Percentiles rank a stretch among this genome's conserved stretches.
Conservation (phyloP, 169 alveolate species). For the Neospora caninum region DNA sequence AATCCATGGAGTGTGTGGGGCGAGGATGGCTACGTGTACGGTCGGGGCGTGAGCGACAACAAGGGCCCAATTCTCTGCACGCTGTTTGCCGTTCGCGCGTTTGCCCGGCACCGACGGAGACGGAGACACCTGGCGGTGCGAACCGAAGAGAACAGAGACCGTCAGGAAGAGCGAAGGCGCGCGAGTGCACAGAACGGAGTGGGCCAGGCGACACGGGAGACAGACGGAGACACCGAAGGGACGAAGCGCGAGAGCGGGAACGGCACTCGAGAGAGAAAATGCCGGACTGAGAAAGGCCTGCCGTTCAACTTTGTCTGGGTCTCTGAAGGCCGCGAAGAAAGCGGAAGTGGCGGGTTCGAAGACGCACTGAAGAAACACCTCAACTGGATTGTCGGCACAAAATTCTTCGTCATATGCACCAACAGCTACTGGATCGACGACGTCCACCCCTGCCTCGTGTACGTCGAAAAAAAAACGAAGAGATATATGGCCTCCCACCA, state of each 20-base stretch:
- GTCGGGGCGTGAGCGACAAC: slow-evolving; percentile 72
- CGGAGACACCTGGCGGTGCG: neutral
- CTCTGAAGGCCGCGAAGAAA: slow-evolving; percentile 71
- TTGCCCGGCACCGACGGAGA: slow-evolving; percentile 55
- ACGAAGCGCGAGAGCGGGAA: neutral
- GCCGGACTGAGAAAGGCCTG: neutral
- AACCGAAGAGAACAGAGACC: neutral
- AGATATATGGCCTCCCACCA: no score
- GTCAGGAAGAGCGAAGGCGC: neutral
- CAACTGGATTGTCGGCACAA: slow-evolving; percentile 63
- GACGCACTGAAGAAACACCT: slow-evolving; percentile 57
- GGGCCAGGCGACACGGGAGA: neutral
- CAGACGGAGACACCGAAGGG: neutral
- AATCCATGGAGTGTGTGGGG: slow-evolving; percentile 64
- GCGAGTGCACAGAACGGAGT: neutral
- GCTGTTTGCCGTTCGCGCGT: slow-evolving; percentile 66
- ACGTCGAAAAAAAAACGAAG: slow-evolving; percentile 11
- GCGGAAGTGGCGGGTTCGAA: slow-evolving; percentile 65
- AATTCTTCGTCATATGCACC: slow-evolving; percentile 55
- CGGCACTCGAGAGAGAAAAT: neutral
- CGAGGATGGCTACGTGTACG: slow-evolving; percentile 70
- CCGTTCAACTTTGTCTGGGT: slow-evolving; percentile 72
- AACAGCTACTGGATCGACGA: slow-evolving; percentile 73
- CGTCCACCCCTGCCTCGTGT: slow-evolving; percentile 70
- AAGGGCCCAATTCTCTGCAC: slow-evolving; percentile 71